Percentiles rank a stretch among this genome's conserved stretches.
Conservation (phyloP, 1,284 basidiomycete species). For the Crucibulum parvulum region DNA sequence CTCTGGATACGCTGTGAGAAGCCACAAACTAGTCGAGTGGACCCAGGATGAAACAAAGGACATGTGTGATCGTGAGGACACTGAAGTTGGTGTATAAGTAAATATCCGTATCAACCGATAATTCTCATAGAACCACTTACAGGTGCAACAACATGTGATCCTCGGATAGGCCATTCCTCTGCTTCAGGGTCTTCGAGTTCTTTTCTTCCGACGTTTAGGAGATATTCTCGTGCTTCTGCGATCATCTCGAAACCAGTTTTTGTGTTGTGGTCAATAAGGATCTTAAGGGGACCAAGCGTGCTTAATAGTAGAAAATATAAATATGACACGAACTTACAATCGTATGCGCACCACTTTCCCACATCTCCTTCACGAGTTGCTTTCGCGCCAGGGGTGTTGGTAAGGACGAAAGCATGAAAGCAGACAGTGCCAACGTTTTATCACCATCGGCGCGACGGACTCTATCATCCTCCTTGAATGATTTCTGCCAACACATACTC, state of each 20-base stretch:
- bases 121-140: conserved; percentile 48
- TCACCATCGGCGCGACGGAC: conserved; percentile 43
- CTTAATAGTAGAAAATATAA: neutral
- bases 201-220: conserved; percentile 73
- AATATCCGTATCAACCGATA: conserved; percentile 7
- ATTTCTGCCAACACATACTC: conserved; percentile 60
- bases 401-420: conserved; percentile 85
- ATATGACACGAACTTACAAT: conserved; percentile 57
- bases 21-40: conserved; percentile 69
- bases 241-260: conserved; percentile 82
- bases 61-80: conserved; percentile 94
- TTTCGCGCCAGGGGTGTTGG: conserved; percentile 68
- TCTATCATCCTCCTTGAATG: conserved; percentile 55
- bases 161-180: conserved; percentile 45
- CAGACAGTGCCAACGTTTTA: conserved; percentile 80
- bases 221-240: conserved; percentile 81
- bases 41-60: conserved; percentile 69
- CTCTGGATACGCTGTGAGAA: conserved; percentile 90
- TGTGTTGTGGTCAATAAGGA: conserved; percentile 89
- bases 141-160: conserved; percentile 82
- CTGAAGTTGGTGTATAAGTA: conserved; percentile 40
- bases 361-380: conserved; percentile 82
- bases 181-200: conserved; percentile 56
- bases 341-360: conserved; percentile 88
- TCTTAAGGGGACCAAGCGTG: conserved; percentile 43